Evolutionary conservation across 1,284 basidiomycete genomes (phyloP), one percentile per base, ranked within the genome.

Genomic region (Trametes hirsuta): DNA sequence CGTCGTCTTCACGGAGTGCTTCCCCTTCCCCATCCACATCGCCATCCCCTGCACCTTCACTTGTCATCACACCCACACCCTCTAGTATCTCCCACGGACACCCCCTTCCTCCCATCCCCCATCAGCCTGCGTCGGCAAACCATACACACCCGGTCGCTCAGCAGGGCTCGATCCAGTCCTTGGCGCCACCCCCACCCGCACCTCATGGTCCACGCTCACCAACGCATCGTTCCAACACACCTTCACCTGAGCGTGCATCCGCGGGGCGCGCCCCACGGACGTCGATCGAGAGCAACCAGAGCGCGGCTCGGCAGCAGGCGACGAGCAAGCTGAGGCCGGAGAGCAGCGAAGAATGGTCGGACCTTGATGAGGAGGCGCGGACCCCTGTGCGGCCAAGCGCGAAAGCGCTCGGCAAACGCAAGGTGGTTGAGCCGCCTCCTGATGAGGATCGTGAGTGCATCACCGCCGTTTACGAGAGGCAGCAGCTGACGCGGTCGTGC

Each of bases 381-480:
- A 73, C 77, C 36, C 80, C 77, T 10, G 69, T 77, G 8, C 76
- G 79, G 59, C 88, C 87, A 3, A 92, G 90, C 69, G 88, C 81
- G 45, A 93, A 93, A 71, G 90, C 91, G 2, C 80, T 91, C 6
- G 91, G 91, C n/a, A 93, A 93, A 75, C 80, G 88, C 65, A 83
- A 77, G 65, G 80, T 85, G 14, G 71, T 83, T n/a, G 83, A 85
- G 35, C 64, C 65, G 9, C 69, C 72, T 39, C 68, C 72, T 37
- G 76, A 77, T 5, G 59, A 72, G 40, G 83, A 83, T 49, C 75
- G 84, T 85, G 63, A 61, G 81, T 77, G 42, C 47, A 22, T 51
- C 21, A 18, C 39, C 37, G 12, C 40, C 36, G 44, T 18, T 0
- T 15, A 14, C 12, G 10, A 15, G 5, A 6, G 18, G 22, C 34